phyloP scores from a whole-genome alignment of 345 rosid genomes.

The Capsella bursapastoris region DNA sequence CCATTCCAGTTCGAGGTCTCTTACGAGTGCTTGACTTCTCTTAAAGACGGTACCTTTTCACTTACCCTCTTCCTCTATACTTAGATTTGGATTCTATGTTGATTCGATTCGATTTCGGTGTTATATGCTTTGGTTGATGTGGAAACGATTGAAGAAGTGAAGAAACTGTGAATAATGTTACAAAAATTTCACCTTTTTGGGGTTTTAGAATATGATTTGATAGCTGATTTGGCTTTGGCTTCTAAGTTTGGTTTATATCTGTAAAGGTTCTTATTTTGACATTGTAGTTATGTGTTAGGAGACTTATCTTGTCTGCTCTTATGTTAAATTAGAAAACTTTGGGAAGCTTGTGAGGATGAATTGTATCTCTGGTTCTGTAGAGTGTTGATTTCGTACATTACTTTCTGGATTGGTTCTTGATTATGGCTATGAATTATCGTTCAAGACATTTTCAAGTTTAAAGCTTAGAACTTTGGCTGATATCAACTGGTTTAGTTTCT shows the following conservation, averaged over 20 bases:
- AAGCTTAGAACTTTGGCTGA: background rate
- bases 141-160: background rate
- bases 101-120: too few relatives aligned
- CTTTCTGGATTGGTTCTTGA: background rate
- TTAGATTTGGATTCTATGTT: background rate
- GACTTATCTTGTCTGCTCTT: too few relatives aligned
- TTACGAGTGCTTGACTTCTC: slow-evolving; percentile 89
- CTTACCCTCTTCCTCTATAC: background rate
- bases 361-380: background rate
- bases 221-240: too few relatives aligned
- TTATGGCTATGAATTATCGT: background rate
- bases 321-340: too few relatives aligned
- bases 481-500: background rate
- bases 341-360: background rate
- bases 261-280: too few relatives aligned
- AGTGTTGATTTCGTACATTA: background rate
- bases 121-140: background rate
- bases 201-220: too few relatives aligned
- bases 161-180: too few relatives aligned
- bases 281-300: too few relatives aligned
- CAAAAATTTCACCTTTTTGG: too few relatives aligned
- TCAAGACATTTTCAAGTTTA: background rate
- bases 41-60: slow-evolving; percentile 72
- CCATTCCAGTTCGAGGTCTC: slow-evolving; percentile 95
- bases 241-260: too few relatives aligned